Base-by-base conservation (phyloP, 164 flowering plant genomes). In the Aristolochia contorta region DNA sequence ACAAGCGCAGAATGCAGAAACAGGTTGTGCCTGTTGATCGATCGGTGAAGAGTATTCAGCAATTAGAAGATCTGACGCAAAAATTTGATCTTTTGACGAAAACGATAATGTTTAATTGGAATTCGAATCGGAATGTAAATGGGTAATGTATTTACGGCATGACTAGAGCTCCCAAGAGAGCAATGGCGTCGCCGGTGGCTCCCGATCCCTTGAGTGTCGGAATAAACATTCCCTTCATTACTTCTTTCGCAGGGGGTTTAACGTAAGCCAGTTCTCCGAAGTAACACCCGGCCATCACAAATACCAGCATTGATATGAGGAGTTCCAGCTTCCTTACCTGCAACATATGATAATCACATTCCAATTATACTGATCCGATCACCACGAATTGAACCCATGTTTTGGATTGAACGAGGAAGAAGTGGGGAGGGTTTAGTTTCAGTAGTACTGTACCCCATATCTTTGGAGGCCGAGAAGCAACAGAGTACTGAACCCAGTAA, bases 1-100 rank as follows among this genome's bases (percentile, higher is more conserved):
- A 91, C 98, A 9, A 91, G 81, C 61, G 91, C 96, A 2, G 98
- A 91, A 56, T 91, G 98, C 45, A 91, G 92, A 62, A 89, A 91
- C 0, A 91, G 82, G 57, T 91, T 91, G 56, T 91, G 98, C 75
- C 95, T 91, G 86, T 16, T 16, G 22, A 41, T 18, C 13, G 6
- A 21, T 47, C 24, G n/a, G n/a, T n/a, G n/a, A n/a, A n/a, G n/a
- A n/a, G n/a, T n/a, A n/a, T n/a, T n/a, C n/a, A n/a, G n/a, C n/a
- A n/a, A n/a, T n/a, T n/a, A n/a, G n/a, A n/a, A n/a, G n/a, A n/a
- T n/a, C n/a, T n/a, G n/a, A n/a, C n/a, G n/a, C n/a, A n/a, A n/a
- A n/a, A n/a, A n/a, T n/a, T n/a, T n/a, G n/a, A n/a, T n/a, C n/a
- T n/a, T n/a, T n/a, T n/a, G n/a, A n/a, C n/a, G n/a, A n/a, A n/a